A percentile compares a stretch with the other conserved stretches of the same genome.
These are phyloP conservation scores for Sideroxylon spinosum DNA, from an alignment of 179 eudicot species.

Conservation along the genomic window DNA sequence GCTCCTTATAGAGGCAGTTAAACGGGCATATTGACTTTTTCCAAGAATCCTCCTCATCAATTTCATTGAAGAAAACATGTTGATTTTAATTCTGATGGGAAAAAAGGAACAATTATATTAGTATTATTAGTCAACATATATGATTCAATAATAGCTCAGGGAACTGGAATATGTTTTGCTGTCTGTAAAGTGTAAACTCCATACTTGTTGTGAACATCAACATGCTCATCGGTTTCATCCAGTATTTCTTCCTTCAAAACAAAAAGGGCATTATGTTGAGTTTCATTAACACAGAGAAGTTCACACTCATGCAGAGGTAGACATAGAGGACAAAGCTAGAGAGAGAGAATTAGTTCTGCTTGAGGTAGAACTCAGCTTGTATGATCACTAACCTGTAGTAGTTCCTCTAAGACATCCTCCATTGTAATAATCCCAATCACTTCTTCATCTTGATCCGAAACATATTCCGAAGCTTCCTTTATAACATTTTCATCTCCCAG, in stretches of 20 bases:
- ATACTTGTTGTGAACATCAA: slow-evolving; percentile 31
- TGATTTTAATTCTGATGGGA: slow-evolving; percentile 49
- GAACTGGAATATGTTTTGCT: not conserved
- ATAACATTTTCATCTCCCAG: not conserved
- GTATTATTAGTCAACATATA: not conserved
- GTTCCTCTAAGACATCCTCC: slow-evolving; percentile 79
- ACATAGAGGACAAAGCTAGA: not conserved
- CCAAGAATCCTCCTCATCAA: no score
- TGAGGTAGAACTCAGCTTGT: not conserved
- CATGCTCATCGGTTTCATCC: slow-evolving; percentile 37
- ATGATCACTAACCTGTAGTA: slow-evolving; percentile 51
- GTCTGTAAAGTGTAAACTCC: no score
- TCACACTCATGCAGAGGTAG: no score
- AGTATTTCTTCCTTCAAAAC: slow-evolving; percentile 31
- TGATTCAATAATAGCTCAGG: not conserved
- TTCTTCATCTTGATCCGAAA: slow-evolving; percentile 40
- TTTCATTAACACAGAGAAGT: not conserved
- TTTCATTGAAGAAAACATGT: slow-evolving; percentile 42
- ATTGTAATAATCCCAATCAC: slow-evolving; percentile 71
- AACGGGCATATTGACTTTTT: no score
- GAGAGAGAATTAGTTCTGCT: not conserved
- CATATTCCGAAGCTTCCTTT: slow-evolving; percentile 18
- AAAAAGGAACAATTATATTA: not conserved
- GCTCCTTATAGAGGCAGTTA: no score
- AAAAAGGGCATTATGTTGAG: slow-evolving; percentile 7